Percentiles rank a stretch among this genome's conserved stretches.
phyloP scores from a whole-genome alignment of 441 rosid genomes.

The Manihot esculenta region DNA sequence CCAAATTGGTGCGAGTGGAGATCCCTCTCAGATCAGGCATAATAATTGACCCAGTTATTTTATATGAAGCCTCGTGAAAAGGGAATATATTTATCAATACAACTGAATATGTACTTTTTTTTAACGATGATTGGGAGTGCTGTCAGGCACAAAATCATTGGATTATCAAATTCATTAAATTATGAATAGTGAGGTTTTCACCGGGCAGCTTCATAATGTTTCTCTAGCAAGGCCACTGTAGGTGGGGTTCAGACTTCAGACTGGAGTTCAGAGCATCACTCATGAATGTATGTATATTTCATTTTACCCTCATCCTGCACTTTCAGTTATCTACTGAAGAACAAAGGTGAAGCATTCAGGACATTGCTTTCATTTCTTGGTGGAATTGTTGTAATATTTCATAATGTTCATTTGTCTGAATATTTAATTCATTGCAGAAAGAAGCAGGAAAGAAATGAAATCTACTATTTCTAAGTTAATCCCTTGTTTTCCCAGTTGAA shows the following conservation, averaged over 20 bases:
- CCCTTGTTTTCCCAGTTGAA: neutral
- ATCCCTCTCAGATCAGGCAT: neutral
- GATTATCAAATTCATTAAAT: neutral
- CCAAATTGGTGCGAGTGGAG: neutral
- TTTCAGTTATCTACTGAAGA: neutral
- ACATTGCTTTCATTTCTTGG: neutral
- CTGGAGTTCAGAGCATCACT: neutral
- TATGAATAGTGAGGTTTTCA: neutral
- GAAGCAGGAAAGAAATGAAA: neutral
- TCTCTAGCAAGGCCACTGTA: neutral
- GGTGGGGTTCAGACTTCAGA: neutral
- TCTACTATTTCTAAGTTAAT: neutral
- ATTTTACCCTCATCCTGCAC: neutral
- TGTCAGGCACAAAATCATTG: neutral
- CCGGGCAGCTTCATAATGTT: neutral
- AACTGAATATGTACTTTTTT: neutral
- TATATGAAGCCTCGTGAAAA: neutral
- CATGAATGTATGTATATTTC: neutral
- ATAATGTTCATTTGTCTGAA: neutral
- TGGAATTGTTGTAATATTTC: slow-evolving; percentile 5
- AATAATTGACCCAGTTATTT: neutral
- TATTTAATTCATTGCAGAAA: neutral
- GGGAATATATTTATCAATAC: neutral
- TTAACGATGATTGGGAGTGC: neutral
- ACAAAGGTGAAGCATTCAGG: slow-evolving; percentile 2